Evolutionary conservation across 148 eudicot genomes (phyloP), one percentile per base, ranked within the genome.

Genomic region (Rhododendron mucronatum): DNA sequence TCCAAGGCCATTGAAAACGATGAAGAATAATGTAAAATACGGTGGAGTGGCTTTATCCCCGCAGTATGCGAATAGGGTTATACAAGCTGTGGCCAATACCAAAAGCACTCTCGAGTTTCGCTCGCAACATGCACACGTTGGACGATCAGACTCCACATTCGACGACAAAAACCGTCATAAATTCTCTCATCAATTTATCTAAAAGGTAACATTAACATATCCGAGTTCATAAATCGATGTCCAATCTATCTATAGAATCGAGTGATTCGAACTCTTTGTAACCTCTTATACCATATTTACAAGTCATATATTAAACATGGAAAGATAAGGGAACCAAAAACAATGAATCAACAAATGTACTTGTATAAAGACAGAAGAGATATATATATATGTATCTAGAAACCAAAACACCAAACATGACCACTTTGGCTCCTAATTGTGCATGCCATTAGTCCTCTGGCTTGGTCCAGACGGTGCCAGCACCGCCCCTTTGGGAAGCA

Each of bases 401-500:
- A 30, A 74, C 47, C 59, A 74, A 7, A 30, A 21, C 81, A 51
- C 7, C 16, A 76, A 53, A 23, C 45, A 23, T 3, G 9, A 23
- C 23, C 23, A 16, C 8, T 21, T 4, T 5, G 2, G 63, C 50
- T 80, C 79, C 76, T 80, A 67, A 44, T 69, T 48, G 75, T 81
- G 10, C 37, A n/a, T 5, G 8, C 18, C 75, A 61, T 85, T 78
- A 16, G 21, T 85, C 45, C 87, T 69, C 20, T 59, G 7, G 57
- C 84, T 86, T 14, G 87, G 87, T 30, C 84, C 87, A 9, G 84
- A 80, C 7, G 84, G 79, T 5, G 87, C 80, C 11, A 80, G 30
- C 16, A 47, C n/a, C 23, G 0, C 45, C 28, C 87, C 87, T 39
- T 86, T 86, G 28, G 87, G 87, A 35, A 86, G 87, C 87, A 86